Percentiles rank a stretch among this genome's conserved stretches.
phyloP scores from a whole-genome alignment of 768 basidiomycete genomes.

The Podaxis sp. region DNA sequence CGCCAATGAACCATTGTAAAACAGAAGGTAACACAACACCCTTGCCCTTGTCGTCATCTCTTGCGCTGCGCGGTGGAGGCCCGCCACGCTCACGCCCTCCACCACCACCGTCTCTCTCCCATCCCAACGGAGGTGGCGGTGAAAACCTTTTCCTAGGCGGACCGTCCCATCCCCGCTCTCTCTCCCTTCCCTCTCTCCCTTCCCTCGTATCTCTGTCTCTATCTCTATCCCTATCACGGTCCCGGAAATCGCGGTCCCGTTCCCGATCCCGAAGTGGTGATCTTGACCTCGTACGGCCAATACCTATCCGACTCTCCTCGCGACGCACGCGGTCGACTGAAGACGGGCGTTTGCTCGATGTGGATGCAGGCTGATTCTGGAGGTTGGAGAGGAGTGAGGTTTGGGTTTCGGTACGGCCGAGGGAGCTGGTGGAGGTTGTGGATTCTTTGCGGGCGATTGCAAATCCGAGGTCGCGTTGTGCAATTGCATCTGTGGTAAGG shows the following conservation, averaged over 20 bases:
- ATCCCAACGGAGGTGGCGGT: slow-evolving; percentile 38
- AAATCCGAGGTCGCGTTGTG: slow-evolving; percentile 84
- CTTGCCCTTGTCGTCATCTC: slow-evolving; percentile 29
- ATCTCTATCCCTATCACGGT: slow-evolving; percentile 22
- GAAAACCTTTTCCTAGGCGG: slow-evolving; percentile 48
- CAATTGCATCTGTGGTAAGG: slow-evolving; percentile 84
- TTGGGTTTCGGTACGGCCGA: slow-evolving; percentile 34
- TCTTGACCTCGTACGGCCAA: slow-evolving; percentile 25
- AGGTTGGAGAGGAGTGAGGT: slow-evolving; percentile 26
- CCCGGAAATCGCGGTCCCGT: slow-evolving; percentile 17
- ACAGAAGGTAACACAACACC: slow-evolving; percentile 46
- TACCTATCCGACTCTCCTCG: slow-evolving; percentile 22
- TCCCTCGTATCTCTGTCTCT: slow-evolving; percentile 1
- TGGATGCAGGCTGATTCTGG: slow-evolving; percentile 14
- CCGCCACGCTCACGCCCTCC: slow-evolving; percentile 18
- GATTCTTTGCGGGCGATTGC: slow-evolving; percentile 45
- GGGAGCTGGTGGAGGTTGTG: slow-evolving; percentile 14
- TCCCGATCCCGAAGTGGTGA: slow-evolving; percentile 23
- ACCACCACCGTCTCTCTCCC: slow-evolving; percentile 38
- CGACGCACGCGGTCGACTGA: slow-evolving; percentile 36
- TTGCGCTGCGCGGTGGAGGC: slow-evolving; percentile 25
- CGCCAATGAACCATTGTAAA: slow-evolving; percentile 81
- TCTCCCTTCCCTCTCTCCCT: slow-evolving; percentile 31
- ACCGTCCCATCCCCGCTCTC: slow-evolving; percentile 33
- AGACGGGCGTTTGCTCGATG: slow-evolving; percentile 31